These are phyloP conservation scores for Coemansia sp. DNA, from an alignment of 192 early-diverging fungal species.

Conservation along the genomic window DNA sequence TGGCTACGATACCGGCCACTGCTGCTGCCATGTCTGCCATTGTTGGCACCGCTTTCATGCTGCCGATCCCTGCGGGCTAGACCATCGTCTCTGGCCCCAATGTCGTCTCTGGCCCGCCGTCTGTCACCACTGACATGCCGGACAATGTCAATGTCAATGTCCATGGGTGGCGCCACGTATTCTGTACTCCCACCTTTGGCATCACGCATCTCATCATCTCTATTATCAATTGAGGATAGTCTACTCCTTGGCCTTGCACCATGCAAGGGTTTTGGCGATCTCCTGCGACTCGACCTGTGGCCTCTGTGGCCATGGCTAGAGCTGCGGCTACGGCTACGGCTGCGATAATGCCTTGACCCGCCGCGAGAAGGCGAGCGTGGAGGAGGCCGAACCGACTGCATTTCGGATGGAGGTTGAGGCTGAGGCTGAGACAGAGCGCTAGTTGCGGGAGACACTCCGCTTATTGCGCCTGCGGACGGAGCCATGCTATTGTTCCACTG, in stretches of 20 bases:
- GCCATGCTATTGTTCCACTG: conserved; percentile 17
- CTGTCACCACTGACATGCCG: not conserved
- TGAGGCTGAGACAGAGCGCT: not conserved
- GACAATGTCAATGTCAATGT: not conserved
- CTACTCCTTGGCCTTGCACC: not conserved
- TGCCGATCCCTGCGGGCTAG: conserved; percentile 2
- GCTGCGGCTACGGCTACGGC: conserved; percentile 10
- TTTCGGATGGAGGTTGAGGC: not conserved
- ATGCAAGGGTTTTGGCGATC: conserved; percentile 12
- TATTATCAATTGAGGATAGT: conserved; percentile 16
- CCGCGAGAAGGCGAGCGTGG: conserved; percentile 4
- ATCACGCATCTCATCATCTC: conserved; percentile 16
- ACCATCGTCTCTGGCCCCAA: conserved; percentile 12
- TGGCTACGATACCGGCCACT: conserved; percentile 7
- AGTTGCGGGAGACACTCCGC: not conserved
- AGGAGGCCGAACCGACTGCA: not conserved
- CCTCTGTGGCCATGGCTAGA: conserved; percentile 6
- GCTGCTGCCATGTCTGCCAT: not conserved
- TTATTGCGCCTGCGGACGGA: not conserved
- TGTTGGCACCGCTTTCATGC: not conserved
- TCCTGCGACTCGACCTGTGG: conserved; percentile 12
- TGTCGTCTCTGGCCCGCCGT: conserved; percentile 11
- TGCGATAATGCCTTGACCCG: conserved; percentile 5
- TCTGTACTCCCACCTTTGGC: not conserved
- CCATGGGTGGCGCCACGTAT: conserved; percentile 21